Evolutionary conservation across 2,329 filamentous ascomycete species (phyloP).

Genomic region (Sporothrix sp.): DNA sequence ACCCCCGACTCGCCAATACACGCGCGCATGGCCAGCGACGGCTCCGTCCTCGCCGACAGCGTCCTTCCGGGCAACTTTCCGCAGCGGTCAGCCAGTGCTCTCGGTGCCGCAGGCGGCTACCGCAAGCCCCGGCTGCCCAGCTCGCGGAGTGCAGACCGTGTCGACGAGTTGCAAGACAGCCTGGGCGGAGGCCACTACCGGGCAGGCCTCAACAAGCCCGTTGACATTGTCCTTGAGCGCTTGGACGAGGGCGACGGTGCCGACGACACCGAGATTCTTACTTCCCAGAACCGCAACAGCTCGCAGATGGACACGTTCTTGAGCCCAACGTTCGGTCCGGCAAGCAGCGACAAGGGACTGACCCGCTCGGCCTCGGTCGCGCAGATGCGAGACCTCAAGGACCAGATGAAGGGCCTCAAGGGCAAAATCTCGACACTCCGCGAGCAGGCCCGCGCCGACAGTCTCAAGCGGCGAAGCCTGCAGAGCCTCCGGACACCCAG

Average conservation of each 20-base stretch:
- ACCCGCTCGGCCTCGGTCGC: slow-evolving; percentile 62
- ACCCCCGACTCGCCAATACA: slow-evolving; percentile 35
- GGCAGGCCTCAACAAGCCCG: slow-evolving; percentile 28
- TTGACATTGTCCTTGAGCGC: slow-evolving; percentile 35
- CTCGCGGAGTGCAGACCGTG: slow-evolving; percentile 36
- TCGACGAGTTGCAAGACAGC: slow-evolving; percentile 26
- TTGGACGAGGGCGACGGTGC: slow-evolving; percentile 43
- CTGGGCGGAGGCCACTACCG: slow-evolving; percentile 24
- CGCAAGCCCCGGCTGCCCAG: slow-evolving; percentile 36
- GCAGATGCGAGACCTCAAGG: slow-evolving; percentile 63
- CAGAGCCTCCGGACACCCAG: slow-evolving; percentile 67
- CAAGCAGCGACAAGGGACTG: slow-evolving; percentile 34
- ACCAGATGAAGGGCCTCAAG: slow-evolving; percentile 78
- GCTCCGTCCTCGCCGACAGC: background rate
- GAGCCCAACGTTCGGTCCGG: slow-evolving; percentile 36
- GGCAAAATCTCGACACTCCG: slow-evolving; percentile 74
- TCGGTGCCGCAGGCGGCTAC: slow-evolving; percentile 49
- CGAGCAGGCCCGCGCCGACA: slow-evolving; percentile 70
- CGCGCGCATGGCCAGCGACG: slow-evolving; percentile 51
- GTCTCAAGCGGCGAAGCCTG: slow-evolving; percentile 64
- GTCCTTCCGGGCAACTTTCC: slow-evolving; percentile 28
- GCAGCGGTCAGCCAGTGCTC: slow-evolving; percentile 54
- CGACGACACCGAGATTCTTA: slow-evolving; percentile 13
- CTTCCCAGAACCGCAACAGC: slow-evolving; percentile 20
- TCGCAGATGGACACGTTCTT: slow-evolving; percentile 30